Evolutionary conservation across 768 basidiomycete species (phyloP).

Genomic region (Rhizopogon rudus): DNA sequence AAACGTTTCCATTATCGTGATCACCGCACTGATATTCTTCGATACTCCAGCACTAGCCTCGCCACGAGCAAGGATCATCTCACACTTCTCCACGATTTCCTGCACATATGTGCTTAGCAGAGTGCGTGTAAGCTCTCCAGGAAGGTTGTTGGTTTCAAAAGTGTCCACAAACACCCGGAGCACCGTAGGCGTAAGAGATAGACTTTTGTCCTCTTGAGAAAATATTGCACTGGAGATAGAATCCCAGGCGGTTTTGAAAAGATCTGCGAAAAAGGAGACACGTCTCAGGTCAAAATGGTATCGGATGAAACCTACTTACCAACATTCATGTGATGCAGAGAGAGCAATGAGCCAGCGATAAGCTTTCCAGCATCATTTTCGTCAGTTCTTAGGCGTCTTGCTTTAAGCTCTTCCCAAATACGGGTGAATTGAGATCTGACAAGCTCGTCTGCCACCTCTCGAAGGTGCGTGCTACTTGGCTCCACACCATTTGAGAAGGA

Average conservation of each 20-base stretch:
- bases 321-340: slow-evolving; percentile 18
- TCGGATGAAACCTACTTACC: slow-evolving; percentile 18
- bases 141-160: slow-evolving; percentile 31
- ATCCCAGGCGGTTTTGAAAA: slow-evolving; percentile 50
- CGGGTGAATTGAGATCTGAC: slow-evolving; percentile 40
- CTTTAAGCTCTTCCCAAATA: slow-evolving; percentile 45
- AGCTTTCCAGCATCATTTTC: slow-evolving; percentile 37
- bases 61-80: slow-evolving; percentile 15
- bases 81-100: slow-evolving; percentile 25
- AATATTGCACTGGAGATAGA: slow-evolving; percentile 26
- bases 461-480: neutral
- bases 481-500: slow-evolving; percentile 2
- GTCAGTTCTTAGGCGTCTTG: slow-evolving; percentile 42
- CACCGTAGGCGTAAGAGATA: neutral
- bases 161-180: neutral
- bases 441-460: slow-evolving; percentile 20
- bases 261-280: slow-evolving; percentile 20
- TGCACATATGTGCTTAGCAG: slow-evolving; percentile 13
- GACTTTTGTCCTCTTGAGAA: neutral
- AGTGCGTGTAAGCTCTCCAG: slow-evolving; percentile 29
- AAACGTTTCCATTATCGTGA: slow-evolving; percentile 47
- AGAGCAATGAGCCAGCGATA: slow-evolving; percentile 37
- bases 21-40: slow-evolving; percentile 22
- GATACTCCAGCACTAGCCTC: slow-evolving; percentile 5
- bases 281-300: neutral